Base-by-base conservation (phyloP, 2,329 filamentous ascomycete genomes). In the Endothia cerciana region DNA sequence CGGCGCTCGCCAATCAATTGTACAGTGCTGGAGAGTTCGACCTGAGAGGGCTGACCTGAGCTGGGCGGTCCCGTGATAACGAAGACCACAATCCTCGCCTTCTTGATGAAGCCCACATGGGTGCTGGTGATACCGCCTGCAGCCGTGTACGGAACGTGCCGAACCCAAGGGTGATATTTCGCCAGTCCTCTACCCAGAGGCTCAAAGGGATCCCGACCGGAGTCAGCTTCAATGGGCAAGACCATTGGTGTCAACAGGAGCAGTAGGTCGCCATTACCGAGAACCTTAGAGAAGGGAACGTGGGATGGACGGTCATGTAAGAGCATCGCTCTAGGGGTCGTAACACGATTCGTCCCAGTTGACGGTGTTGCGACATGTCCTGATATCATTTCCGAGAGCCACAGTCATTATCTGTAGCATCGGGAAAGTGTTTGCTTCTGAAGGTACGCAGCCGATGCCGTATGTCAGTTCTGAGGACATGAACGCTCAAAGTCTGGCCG, bases 141-240 rank as follows among this genome's bases (percentile, higher is more conserved):
- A 57, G 87, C 84, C 5, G 87, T 86, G 72, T 92, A 94, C 6
- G 91, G 90, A 53, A 92, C 86, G 73, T 93, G 91, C 25, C 89
- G 86, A 68, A 93, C 81, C 74, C 82, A 82, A 2, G 82, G 78
- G 72, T 91, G 88, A 70, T 84, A 81, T 59, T 77, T 79, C 59
- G 87, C 85, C 59, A 94, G 75, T 55, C 87, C 84, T 68, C 84
- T 83, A 25, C 91, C 91, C 22, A 94, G 79, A 17, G 85, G 83
- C 75, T 93, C 90, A 72, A 93, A 93, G 0, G 91, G 91, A 73
- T 94, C 91, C 53, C 64, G 68, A 19, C 22, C 65, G 28, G 56
- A 69, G 71, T 77, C 81, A 55, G 76, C 76, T 70, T 77, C 79
- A 68, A 78, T 73, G 57, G 81, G 85, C 28, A 81, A 74, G 41